phyloP scores from a whole-genome alignment of 306 rosid species.

The Cajanus cajan region DNA sequence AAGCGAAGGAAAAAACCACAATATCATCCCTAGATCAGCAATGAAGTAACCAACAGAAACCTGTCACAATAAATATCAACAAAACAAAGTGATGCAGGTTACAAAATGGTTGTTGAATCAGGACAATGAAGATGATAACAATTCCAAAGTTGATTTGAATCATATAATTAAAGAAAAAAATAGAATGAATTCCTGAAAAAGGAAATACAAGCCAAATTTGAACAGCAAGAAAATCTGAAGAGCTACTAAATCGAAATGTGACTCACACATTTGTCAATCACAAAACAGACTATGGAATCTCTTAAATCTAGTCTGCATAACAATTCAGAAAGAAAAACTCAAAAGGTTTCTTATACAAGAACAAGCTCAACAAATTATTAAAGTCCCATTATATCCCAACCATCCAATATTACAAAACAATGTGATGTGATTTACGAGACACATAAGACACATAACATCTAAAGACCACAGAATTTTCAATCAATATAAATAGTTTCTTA shows the following conservation, averaged over 20 bases:
- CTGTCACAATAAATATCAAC: constrained; percentile 45
- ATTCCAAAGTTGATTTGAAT: neutral
- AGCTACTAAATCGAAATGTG: neutral
- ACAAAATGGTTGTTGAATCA: neutral
- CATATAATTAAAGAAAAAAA: neutral
- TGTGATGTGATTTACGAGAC: neutral
- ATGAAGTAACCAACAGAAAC: constrained; percentile 88
- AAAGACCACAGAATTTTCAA: neutral
- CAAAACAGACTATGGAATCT: neutral
- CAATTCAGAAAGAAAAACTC: neutral
- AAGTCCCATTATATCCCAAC: neutral
- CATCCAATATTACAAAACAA: neutral
- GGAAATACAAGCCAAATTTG: neutral
- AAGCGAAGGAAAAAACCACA: constrained; percentile 81
- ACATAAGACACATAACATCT: neutral
- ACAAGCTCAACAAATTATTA: neutral
- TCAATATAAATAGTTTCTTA: neutral
- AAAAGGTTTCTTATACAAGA: neutral
- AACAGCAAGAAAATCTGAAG: neutral
- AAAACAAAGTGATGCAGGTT: constrained; percentile 2
- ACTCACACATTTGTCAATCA: neutral
- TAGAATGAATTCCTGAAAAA: neutral
- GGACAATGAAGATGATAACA: neutral
- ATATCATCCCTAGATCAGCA: constrained; percentile 73
- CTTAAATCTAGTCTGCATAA: neutral